Conservation (phyloP, 1,284 basidiomycete species). For the Sanguinoderma infundibulare region DNA sequence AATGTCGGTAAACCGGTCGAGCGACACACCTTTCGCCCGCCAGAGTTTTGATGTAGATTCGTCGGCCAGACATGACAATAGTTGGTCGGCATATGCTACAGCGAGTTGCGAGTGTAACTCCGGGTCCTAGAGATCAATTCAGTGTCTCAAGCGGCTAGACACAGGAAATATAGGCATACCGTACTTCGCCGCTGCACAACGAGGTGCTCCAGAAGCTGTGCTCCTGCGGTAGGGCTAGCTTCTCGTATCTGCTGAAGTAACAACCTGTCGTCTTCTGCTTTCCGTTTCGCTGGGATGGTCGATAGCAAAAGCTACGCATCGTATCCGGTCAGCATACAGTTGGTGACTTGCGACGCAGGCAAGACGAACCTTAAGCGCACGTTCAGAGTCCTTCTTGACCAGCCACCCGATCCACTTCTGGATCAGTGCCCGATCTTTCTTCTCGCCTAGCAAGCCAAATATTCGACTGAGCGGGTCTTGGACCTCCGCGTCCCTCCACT, state of each 20-base stretch:
- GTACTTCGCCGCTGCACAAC: slow-evolving; percentile 72
- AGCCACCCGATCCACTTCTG: slow-evolving; percentile 86
- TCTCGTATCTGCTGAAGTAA: slow-evolving; percentile 60
- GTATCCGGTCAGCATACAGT: not conserved
- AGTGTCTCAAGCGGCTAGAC: not conserved
- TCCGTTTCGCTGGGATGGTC: slow-evolving; percentile 52
- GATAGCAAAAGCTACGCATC: slow-evolving; percentile 58
- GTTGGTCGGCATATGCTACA: slow-evolving; percentile 54
- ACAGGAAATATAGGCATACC: slow-evolving; percentile 41
- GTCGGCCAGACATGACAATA: slow-evolving; percentile 52
- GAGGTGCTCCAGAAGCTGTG: slow-evolving; percentile 80
- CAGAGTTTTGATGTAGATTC: slow-evolving; percentile 64
- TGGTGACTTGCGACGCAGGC: too few species aligned
- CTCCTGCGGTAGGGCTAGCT: slow-evolving; percentile 61
- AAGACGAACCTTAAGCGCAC: slow-evolving; percentile 67
- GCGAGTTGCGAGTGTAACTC: slow-evolving; percentile 67
- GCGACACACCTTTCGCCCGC: slow-evolving; percentile 67
- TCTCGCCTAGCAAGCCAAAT: slow-evolving; percentile 62
- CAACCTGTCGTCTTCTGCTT: slow-evolving; percentile 59
- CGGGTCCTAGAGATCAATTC: slow-evolving; percentile 41
- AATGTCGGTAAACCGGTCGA: too few species aligned
- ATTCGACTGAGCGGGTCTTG: slow-evolving; percentile 74
- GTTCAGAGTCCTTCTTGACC: slow-evolving; percentile 66
- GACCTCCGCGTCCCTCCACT: slow-evolving; percentile 67
- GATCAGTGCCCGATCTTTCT: slow-evolving; percentile 63